Percentiles rank a stretch among this genome's conserved stretches.
Evolutionary conservation across 352 stramenopile genomes (phyloP).

Genomic region (Globisporangium nagaii): DNA sequence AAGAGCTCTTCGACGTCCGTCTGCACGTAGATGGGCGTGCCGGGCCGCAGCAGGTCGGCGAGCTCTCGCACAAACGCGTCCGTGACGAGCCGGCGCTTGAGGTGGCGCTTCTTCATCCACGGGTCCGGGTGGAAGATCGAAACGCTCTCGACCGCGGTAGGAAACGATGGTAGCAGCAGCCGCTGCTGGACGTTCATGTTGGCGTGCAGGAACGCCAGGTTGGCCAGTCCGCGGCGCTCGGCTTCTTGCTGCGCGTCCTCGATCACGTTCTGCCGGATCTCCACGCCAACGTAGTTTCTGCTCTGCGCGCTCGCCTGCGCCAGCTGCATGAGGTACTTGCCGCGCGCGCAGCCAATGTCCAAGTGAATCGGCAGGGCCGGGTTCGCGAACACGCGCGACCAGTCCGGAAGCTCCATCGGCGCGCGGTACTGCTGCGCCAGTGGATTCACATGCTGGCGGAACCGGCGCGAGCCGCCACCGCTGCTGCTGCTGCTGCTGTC

Average conservation of each 20-base stretch:
- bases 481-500: neutral
- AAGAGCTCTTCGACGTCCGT: conserved; percentile 82
- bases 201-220: conserved; percentile 71
- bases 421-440: conserved; percentile 57
- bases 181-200: conserved; percentile 84
- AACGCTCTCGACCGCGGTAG: conserved; percentile 50
- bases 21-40: conserved; percentile 74
- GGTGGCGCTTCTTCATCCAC: conserved; percentile 87
- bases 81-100: conserved; percentile 77
- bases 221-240: conserved; percentile 33
- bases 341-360: conserved; percentile 73
- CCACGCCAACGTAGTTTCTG: conserved; percentile 77
- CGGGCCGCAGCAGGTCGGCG: conserved; percentile 35
- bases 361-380: conserved; percentile 64
- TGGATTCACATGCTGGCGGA: conserved; percentile 85
- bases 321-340: conserved; percentile 74
- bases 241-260: conserved; percentile 49
- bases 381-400: conserved; percentile 37
- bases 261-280: conserved; percentile 80
- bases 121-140: conserved; percentile 87
- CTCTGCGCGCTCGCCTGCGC: conserved; percentile 23
- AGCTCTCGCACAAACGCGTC: conserved; percentile 61
- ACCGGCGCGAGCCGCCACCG: conserved; percentile 33
- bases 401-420: conserved; percentile 61
- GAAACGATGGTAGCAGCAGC: conserved; percentile 53